Base-by-base conservation (phyloP, 176 grass and related monocot genomes). In the Cenchrus americanus region DNA sequence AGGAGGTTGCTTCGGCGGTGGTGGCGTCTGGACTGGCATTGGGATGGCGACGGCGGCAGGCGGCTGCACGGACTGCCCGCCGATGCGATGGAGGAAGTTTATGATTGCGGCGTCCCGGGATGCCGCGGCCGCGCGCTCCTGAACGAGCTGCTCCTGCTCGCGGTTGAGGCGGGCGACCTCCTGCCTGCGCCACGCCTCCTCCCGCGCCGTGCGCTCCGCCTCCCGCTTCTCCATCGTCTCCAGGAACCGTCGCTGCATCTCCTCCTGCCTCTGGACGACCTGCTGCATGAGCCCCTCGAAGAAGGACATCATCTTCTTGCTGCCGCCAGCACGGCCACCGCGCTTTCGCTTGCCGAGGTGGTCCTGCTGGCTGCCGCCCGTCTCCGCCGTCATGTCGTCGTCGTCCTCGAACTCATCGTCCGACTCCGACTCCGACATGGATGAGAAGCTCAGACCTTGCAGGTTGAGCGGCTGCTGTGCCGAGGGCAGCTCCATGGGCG, bases 161-260 rank as follows among this genome's bases (percentile, higher is more conserved):
- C 87, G 85, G 84, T 88, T 93, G 61, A 97, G 82, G 41, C 95
- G 86, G 10, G 92, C 92, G n/a, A 91, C 92, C 79, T 97, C 95
- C 86, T 97, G 95, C 49, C 90, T 23, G 24, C 95, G 90, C 95
- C 95, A 97, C 30, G 92, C 90, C 77, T 97, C 95, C 78, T 97
- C 95, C 34, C 92, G 74, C 30, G 90, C 84, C 80, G 92, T 89
- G 80, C 96, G 87, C 46, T 98, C 96, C 73, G 92, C 87, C 63
- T 98, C 96, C 66, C 84, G 64, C 73, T 88, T 95, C 87, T 95
- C 96, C 59, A 98, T 86, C 15, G 80, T 95, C 83, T 98, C 96
- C 51, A 98, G 67, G 86, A 98, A 95, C 47, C 89, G 82, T 53
- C 85, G 87, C 80, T 98, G 96, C 93, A 94, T 90, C 34, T 87